Percentiles rank a stretch among this genome's conserved stretches.
Conservation (phyloP, 257 asterid genomes). For the Plantago major region DNA sequence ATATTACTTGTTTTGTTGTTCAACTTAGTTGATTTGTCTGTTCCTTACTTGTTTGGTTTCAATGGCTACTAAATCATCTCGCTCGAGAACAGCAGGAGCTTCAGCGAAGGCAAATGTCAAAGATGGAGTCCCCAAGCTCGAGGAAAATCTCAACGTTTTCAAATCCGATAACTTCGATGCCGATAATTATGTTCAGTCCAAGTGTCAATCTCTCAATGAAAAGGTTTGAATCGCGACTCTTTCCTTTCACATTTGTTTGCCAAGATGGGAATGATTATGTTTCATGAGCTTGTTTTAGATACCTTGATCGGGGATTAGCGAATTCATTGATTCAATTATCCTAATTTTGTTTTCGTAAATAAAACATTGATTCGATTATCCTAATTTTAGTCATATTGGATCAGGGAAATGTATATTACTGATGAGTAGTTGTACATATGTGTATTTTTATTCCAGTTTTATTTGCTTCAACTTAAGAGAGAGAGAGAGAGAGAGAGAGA, state of each 20-base stretch:
- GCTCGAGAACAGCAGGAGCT: constrained; percentile 68
- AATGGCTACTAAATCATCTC: constrained; percentile 57
- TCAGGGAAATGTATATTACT: neutral
- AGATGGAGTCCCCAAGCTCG: constrained; percentile 70
- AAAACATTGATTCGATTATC: too few relatives aligned
- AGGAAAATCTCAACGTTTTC: constrained; percentile 90
- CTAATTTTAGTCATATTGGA: constrained; percentile 5
- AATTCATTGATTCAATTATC: too few relatives aligned
- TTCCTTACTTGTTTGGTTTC: too few relatives aligned
- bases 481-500: too few relatives aligned
- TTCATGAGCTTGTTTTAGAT: constrained; percentile 4
- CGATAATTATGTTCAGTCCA: constrained; percentile 78
- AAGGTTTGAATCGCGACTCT: constrained; percentile 40
- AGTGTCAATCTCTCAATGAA: constrained; percentile 81
- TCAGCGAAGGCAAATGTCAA: constrained; percentile 49
- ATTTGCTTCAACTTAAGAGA: too few relatives aligned
- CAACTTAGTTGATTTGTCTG: constrained; percentile 41
- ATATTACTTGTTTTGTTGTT: constrained; percentile 12
- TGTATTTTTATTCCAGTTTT: too few relatives aligned
- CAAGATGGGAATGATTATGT: neutral
- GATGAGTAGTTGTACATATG: too few relatives aligned
- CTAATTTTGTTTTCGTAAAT: too few relatives aligned
- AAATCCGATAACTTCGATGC: constrained; percentile 91
- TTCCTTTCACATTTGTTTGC: neutral
- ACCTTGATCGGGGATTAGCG: constrained; percentile 13